Evolutionary conservation across 2,329 filamentous ascomycete species (phyloP).

Genomic region (Aspergillus spinulosporus): DNA sequence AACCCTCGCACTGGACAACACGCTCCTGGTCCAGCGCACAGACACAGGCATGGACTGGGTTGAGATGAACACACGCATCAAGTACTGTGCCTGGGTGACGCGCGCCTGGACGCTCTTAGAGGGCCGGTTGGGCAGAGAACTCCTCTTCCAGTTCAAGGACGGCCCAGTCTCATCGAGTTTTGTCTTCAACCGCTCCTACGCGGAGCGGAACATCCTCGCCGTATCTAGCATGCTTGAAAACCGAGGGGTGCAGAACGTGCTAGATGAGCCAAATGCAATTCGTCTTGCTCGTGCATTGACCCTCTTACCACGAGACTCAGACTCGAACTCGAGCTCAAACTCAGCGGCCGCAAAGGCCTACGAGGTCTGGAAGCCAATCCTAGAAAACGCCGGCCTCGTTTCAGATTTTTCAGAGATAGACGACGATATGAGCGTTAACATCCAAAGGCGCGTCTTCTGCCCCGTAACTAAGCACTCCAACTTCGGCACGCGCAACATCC

Average conservation of each 20-base stretch:
- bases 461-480: neutral
- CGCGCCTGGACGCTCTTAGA: neutral
- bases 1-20: neutral
- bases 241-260: neutral
- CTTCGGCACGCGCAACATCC: neutral
- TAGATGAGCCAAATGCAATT: neutral
- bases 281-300: neutral
- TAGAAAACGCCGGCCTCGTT: neutral
- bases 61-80: constrained; percentile 1
- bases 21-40: neutral
- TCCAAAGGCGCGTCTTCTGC: neutral
- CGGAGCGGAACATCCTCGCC: neutral
- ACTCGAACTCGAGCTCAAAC: neutral
- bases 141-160: neutral
- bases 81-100: constrained; percentile 1
- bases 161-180: neutral
- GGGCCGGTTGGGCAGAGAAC: neutral
- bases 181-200: neutral
- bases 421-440: neutral
- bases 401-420: neutral
- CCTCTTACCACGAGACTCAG: neutral
- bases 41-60: neutral
- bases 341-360: neutral
- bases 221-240: neutral
- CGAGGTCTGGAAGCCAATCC: neutral